These are phyloP conservation scores for Ophiostoma sp. DNA, from an alignment of 2,329 filamentous ascomycete genomes.

Conservation along the genomic window DNA sequence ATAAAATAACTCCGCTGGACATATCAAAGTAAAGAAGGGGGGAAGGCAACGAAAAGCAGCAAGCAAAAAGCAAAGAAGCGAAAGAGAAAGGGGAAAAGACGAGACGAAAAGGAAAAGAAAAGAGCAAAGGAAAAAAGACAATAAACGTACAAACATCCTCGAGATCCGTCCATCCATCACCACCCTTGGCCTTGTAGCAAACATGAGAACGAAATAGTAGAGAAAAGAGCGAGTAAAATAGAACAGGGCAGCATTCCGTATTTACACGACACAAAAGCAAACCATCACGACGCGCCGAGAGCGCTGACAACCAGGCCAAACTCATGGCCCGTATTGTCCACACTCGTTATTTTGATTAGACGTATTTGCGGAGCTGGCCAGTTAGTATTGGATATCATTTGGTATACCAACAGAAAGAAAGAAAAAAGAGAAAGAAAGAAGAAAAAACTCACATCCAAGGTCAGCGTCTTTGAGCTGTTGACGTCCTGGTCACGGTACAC, in stretches of 20 bases:
- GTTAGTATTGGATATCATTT: background rate
- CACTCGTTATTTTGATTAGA: constrained; percentile 17
- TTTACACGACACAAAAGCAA: background rate
- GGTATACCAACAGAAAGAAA: background rate
- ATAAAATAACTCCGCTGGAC: constrained; percentile 9
- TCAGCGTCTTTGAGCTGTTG: constrained; percentile 87
- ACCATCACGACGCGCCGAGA: background rate
- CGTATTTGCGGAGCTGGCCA: constrained; percentile 24
- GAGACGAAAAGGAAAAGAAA: background rate
- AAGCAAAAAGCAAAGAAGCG: background rate
- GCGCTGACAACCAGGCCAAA: background rate
- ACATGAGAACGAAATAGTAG: constrained; percentile 4
- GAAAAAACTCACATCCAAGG: constrained; percentile 75
- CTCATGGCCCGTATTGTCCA: background rate
- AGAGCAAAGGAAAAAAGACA: constrained; percentile 1
- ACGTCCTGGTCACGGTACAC: constrained; percentile 92
- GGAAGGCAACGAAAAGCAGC: background rate
- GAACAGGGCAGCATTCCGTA: background rate
- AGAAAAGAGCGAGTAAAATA: background rate
- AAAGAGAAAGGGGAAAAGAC: background rate
- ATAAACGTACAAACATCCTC: constrained; percentile 14
- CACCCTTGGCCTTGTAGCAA: constrained; percentile 13
- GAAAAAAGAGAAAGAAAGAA: background rate
- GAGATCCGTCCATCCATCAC: constrained; percentile 13
- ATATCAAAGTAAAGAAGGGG: background rate